Conservation (phyloP, 352 stramenopile species). For the Thalassiosira exigua region DNA sequence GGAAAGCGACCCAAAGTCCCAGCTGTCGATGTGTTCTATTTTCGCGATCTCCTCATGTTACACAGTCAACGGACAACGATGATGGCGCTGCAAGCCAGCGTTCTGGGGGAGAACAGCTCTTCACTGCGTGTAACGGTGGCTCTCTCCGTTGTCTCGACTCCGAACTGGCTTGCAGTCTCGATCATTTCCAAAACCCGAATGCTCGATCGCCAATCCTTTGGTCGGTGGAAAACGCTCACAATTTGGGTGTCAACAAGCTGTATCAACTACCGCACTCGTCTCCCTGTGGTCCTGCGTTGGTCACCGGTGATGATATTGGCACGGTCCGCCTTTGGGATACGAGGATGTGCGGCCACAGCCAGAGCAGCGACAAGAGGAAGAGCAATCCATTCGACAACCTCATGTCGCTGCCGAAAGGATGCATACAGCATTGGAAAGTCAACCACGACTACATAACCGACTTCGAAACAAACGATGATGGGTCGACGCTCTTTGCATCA, state of each 20-base stretch:
- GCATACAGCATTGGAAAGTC: slow-evolving; percentile 90
- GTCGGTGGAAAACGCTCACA: slow-evolving; percentile 66
- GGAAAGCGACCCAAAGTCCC: slow-evolving; percentile 52
- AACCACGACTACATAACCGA: slow-evolving; percentile 95
- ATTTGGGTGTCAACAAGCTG: slow-evolving; percentile 46
- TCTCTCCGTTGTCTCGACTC: slow-evolving; percentile 71
- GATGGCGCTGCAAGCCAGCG: not conserved
- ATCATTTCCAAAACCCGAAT: slow-evolving; percentile 13
- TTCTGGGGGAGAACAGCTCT: slow-evolving; percentile 62
- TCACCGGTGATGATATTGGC: slow-evolving; percentile 81
- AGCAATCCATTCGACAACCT: slow-evolving; percentile 49
- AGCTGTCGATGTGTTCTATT: slow-evolving; percentile 73
- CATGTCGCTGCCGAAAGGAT: slow-evolving; percentile 53
- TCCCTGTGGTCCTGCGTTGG: slow-evolving; percentile 53
- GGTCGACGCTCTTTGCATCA: slow-evolving; percentile 89
- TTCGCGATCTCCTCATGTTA: slow-evolving; percentile 30
- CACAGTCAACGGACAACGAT: not conserved
- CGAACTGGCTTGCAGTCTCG: slow-evolving; percentile 49
- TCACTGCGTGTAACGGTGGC: slow-evolving; percentile 70
- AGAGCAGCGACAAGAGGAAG: slow-evolving; percentile 8
- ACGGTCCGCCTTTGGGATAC: slow-evolving; percentile 79
- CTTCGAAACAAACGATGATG: slow-evolving; percentile 88
- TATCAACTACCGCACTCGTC: slow-evolving; percentile 60
- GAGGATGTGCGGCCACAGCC: slow-evolving; percentile 53
- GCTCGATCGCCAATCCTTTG: slow-evolving; percentile 59